Percentiles rank a stretch among this genome's conserved stretches.
Conservation (phyloP, 2,329 filamentous ascomycete genomes). For the Alternaria sp. region DNA sequence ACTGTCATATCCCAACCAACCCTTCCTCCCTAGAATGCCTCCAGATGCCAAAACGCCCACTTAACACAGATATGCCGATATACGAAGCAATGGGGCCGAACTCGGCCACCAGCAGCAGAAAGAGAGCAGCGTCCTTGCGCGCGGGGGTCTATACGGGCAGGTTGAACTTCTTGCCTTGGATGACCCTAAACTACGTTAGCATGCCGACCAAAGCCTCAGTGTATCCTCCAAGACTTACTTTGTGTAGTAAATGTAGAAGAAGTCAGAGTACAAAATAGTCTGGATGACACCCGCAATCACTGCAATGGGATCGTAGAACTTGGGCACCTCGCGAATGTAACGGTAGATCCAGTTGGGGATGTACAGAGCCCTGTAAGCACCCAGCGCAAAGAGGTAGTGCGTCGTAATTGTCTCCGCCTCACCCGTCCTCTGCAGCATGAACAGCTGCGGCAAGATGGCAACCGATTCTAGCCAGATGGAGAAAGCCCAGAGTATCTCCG, state of each 20-base stretch:
- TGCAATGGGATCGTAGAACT: slow-evolving; percentile 83
- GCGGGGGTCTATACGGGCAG: slow-evolving; percentile 55
- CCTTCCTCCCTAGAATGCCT: slow-evolving; percentile 5
- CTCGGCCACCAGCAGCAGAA: slow-evolving; percentile 13
- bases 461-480: slow-evolving; percentile 98
- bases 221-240: slow-evolving; percentile 65
- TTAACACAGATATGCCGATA: slow-evolving; percentile 10
- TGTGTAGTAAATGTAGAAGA: slow-evolving; percentile 99
- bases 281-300: slow-evolving; percentile 90
- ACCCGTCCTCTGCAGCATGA: slow-evolving; percentile 96
- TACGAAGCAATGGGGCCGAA: slow-evolving; percentile 12
- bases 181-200: slow-evolving; percentile 49
- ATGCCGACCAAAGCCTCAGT: background rate
- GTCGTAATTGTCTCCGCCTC: slow-evolving; percentile 99
- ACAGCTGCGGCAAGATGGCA: slow-evolving; percentile 94
- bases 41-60: slow-evolving; percentile 11
- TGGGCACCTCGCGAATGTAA: slow-evolving; percentile 74
- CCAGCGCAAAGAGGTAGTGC: slow-evolving; percentile 94
- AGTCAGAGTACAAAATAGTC: slow-evolving; percentile 96
- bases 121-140: slow-evolving; percentile 4
- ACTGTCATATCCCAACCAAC: background rate
- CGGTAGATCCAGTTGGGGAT: slow-evolving; percentile 99
- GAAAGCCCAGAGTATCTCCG: slow-evolving; percentile 94
- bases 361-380: slow-evolving; percentile 89
- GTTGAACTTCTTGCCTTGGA: slow-evolving; percentile 64